Evolutionary conservation across 2,329 filamentous ascomycete genomes (phyloP).

Genomic region (Penicillium sp.): DNA sequence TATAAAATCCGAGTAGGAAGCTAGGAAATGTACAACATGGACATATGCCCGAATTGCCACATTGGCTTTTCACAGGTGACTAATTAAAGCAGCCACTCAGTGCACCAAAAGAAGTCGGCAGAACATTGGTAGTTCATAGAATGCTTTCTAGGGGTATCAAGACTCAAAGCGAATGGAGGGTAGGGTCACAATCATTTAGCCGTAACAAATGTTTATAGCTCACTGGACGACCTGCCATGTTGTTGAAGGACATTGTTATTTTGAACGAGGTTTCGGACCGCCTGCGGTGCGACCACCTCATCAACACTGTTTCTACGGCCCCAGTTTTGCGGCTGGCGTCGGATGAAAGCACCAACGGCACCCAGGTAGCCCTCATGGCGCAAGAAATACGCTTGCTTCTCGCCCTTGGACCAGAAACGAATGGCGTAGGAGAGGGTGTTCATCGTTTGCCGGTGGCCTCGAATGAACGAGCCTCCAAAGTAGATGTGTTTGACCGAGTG

Average conservation of each 20-base stretch:
- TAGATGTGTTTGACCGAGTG: conserved; percentile 91
- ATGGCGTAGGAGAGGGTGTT: conserved; percentile 96
- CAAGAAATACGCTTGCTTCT: conserved; percentile 93
- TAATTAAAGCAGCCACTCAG: background rate
- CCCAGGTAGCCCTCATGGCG: conserved; percentile 95
- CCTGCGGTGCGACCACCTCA: conserved; percentile 35
- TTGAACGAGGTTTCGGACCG: conserved; percentile 22
- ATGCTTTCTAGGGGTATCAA: conserved; percentile 8
- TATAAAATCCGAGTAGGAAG: background rate
- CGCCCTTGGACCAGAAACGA: conserved; percentile 92
- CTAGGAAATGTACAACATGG: background rate
- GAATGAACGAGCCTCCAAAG: conserved; percentile 95
- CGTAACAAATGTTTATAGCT: conserved; percentile 9
- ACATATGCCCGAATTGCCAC: background rate
- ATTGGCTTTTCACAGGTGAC: background rate
- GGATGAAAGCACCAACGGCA: conserved; percentile 89
- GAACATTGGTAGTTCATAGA: background rate
- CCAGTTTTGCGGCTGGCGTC: conserved; percentile 87
- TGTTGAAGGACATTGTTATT: conserved; percentile 11
- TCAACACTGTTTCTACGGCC: conserved; percentile 78
- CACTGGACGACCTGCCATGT: conserved; percentile 15
- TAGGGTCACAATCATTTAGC: background rate
- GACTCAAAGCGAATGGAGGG: background rate
- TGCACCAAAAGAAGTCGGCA: background rate
- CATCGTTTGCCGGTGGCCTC: conserved; percentile 95